phyloP scores from a whole-genome alignment of 2,329 filamentous ascomycete genomes.

The Furcasterigmium furcatum region DNA sequence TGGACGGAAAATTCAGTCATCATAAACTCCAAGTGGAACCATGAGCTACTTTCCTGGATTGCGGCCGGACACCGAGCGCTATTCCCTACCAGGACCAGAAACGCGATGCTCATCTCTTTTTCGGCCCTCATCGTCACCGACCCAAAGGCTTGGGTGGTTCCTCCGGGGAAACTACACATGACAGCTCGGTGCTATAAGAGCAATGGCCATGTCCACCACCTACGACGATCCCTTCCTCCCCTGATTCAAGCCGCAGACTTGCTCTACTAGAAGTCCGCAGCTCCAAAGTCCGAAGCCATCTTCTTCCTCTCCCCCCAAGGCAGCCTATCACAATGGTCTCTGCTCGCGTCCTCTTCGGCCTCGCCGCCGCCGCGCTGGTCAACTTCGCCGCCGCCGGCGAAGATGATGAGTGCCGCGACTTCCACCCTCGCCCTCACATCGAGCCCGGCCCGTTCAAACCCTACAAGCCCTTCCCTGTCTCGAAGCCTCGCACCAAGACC shows the following conservation, averaged over 20 bases:
- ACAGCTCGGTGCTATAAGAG: background rate
- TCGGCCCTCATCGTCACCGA: too few relatives aligned
- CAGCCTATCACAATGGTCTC: slow-evolving; percentile 5
- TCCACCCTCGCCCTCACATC: slow-evolving; percentile 10
- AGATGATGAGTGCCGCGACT: slow-evolving; percentile 1
- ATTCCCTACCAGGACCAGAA: too few relatives aligned
- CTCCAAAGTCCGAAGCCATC: background rate
- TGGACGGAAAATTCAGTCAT: background rate
- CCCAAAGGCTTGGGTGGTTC: too few relatives aligned
- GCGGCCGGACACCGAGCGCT: too few relatives aligned
- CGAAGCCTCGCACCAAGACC: slow-evolving; percentile 16
- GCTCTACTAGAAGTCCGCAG: slow-evolving; percentile 1
- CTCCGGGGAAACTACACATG: too few relatives aligned
- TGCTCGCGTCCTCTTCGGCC: slow-evolving; percentile 7
- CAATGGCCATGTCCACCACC: background rate
- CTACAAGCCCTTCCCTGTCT: slow-evolving; percentile 13
- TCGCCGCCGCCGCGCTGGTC: slow-evolving; percentile 9
- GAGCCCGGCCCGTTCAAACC: slow-evolving; percentile 13
- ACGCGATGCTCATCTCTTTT: too few relatives aligned
- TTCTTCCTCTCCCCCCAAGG: background rate
- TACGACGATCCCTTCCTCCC: background rate
- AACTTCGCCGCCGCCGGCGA: slow-evolving; percentile 6
- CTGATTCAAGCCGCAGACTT: background rate
- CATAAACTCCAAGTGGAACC: background rate
- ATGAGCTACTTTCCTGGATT: background rate